Conservation (phyloP, 2,329 filamentous ascomycete species). For the Cyanodermella asteris region DNA sequence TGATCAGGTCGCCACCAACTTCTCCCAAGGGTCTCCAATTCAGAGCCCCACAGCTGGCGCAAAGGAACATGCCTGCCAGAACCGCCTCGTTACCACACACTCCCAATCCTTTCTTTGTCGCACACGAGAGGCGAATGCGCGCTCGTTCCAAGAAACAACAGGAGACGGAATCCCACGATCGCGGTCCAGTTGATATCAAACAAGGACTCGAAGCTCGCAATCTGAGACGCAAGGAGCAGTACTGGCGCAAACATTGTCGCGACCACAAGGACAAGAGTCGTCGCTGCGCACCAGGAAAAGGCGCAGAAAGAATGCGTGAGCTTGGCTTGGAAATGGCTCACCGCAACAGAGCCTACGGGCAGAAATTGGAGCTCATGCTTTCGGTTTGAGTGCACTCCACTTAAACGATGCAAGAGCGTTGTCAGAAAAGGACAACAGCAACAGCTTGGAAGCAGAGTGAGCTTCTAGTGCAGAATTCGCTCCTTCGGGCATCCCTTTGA, state of each 20-base stretch:
- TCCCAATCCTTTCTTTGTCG: constrained; percentile 42
- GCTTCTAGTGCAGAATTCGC: no score
- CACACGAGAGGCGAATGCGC: no score
- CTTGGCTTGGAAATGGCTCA: constrained; percentile 76
- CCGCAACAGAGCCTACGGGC: constrained; percentile 46
- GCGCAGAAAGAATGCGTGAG: constrained; percentile 84
- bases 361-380: constrained; percentile 42
- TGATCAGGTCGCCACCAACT: constrained; percentile 20
- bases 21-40: constrained; percentile 26
- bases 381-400: constrained; percentile 6
- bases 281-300: constrained; percentile 58
- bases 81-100: constrained; percentile 76
- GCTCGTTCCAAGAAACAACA: no score
- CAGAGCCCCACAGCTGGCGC: constrained; percentile 31
- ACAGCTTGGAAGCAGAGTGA: no score
- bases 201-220: constrained; percentile 90
- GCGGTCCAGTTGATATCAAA: constrained; percentile 93
- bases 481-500: no score
- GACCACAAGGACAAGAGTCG: constrained; percentile 51
- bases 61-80: constrained; percentile 46
- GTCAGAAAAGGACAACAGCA: no score
- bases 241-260: constrained; percentile 72
- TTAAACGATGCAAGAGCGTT: no score
- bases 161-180: constrained; percentile 40
- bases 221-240: constrained; percentile 79